Conservation (phyloP, 805 yeast genomes). For the Zygotorulaspora danielsina region DNA sequence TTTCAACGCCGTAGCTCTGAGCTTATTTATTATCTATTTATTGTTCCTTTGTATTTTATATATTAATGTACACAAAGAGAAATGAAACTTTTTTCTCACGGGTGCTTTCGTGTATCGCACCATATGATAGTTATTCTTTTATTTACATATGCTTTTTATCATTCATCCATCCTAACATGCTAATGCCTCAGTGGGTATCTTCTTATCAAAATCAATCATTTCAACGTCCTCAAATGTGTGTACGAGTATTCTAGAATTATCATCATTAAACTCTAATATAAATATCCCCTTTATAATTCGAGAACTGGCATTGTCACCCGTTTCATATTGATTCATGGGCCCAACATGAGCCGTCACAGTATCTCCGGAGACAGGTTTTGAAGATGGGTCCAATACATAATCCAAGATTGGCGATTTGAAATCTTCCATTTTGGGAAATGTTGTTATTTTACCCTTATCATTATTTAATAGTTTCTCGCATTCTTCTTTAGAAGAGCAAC, state of each 20-base stretch:
- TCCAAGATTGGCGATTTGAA: constrained; percentile 15
- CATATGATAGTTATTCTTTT: too few relatives aligned
- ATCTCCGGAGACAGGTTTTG: constrained; percentile 10
- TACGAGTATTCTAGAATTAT: constrained; percentile 51
- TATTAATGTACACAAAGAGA: too few relatives aligned
- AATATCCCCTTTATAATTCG: constrained; percentile 46
- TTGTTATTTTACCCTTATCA: constrained; percentile 1
- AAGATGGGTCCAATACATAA: constrained; percentile 18
- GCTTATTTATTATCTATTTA: constrained; percentile 4
- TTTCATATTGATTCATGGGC: constrained; percentile 8
- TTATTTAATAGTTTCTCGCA: not conserved
- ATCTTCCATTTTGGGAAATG: constrained; percentile 7
- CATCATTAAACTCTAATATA: constrained; percentile 57
- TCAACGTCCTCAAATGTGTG: constrained; percentile 68
- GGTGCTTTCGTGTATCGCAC: too few relatives aligned
- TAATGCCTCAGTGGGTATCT: constrained; percentile 21
- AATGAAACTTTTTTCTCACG: too few relatives aligned
- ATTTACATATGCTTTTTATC: too few relatives aligned
- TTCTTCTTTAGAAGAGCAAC: constrained; percentile 18
- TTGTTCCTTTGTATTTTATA: too few relatives aligned
- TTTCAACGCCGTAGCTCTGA: constrained; percentile 1
- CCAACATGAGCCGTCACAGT: not conserved
- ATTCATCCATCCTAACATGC: constrained; percentile 25
- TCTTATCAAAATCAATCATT: constrained; percentile 44
- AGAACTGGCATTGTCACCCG: constrained; percentile 1